Base-by-base conservation (phyloP, 805 yeast species). In the Kazachstania africana region DNA sequence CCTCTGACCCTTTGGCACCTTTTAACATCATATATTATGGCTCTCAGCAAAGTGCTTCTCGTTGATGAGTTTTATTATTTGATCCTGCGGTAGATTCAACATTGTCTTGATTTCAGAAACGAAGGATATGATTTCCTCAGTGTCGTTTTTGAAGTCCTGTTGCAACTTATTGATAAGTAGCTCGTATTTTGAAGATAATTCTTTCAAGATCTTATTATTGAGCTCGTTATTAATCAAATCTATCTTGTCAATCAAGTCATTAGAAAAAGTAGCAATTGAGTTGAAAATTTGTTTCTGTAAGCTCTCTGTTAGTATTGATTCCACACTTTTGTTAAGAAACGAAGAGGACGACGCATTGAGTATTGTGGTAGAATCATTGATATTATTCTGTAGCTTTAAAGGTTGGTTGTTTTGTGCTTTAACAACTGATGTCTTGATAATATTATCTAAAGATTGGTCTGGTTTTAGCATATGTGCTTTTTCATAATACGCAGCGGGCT, bases 271-370 rank as follows among this genome's bases (percentile, higher is more conserved):
- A 4, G 43, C 36, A 13, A 62, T 53, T 0, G 66, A 60, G 8
- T 45, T 47, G 31, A 36, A 47, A 6, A 62, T 62, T 34, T 61
- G 64, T 13, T 50, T 45, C 34, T 61, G 64, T 16, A 62, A 36
- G 12, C 50, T 48, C 21, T 50, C 48, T 2, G 66, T 60, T 26
- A 59, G 13, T n/a, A n/a, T n/a, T n/a, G 29, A 27, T 24, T 29
- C 34, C 8, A 25, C 8, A 17, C 27, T 13, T 14, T 17, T 13
- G n/a, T 24, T 21, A 8, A 23, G 6, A 14, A 19, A 14, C 8
- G 21, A 12, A 26, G 15, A 15, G 12, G 15, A 6, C 5, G 23
- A 13, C 15, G 3, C 18, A 16, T 12, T 23, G 5, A 29, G 15
- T 13, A 40, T 16, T 3, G 42, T 40, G 3, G 45, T 41, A 5